These are phyloP conservation scores for Trichoderma sp. DNA, from an alignment of 2,329 filamentous ascomycete genomes.

Conservation along the genomic window DNA sequence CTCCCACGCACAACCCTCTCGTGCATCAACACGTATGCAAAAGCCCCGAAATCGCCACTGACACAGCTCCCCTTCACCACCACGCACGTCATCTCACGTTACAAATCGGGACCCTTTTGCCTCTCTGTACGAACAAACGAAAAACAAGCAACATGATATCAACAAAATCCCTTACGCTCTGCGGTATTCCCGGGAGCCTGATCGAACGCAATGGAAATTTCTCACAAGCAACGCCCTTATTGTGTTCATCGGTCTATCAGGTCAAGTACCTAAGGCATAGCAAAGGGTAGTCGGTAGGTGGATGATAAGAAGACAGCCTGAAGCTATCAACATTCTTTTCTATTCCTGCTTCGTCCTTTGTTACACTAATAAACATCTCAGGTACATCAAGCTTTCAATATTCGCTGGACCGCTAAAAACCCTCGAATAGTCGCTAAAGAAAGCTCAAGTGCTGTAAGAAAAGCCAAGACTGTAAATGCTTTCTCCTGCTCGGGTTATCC, in stretches of 20 bases:
- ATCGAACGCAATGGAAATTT: too few species aligned
- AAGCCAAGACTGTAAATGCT: slow-evolving; percentile 19
- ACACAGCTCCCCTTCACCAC: too few species aligned
- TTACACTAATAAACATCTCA: slow-evolving; percentile 1
- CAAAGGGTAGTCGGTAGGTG: background rate
- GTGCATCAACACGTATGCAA: too few species aligned
- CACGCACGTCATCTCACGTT: too few species aligned
- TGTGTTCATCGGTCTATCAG: background rate
- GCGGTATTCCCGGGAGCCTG: too few species aligned
- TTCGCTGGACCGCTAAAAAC: background rate
- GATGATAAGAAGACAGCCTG: background rate
- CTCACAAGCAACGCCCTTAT: too few species aligned
- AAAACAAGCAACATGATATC: too few species aligned
- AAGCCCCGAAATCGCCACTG: too few species aligned
- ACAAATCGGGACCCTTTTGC: too few species aligned
- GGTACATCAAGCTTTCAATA: background rate
- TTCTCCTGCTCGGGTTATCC: slow-evolving; percentile 20
- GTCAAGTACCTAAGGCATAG: background rate
- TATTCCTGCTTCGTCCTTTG: background rate
- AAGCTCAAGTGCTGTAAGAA: background rate
- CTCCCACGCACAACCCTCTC: too few species aligned
- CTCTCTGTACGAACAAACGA: too few species aligned
- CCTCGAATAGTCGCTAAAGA: background rate
- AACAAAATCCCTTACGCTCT: too few species aligned
- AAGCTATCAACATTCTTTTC: background rate